A percentile compares a stretch with the other conserved stretches of the same genome.
phyloP scores from a whole-genome alignment of 2,329 filamentous ascomycete genomes.

The Colletotrichum ledebouriae region DNA sequence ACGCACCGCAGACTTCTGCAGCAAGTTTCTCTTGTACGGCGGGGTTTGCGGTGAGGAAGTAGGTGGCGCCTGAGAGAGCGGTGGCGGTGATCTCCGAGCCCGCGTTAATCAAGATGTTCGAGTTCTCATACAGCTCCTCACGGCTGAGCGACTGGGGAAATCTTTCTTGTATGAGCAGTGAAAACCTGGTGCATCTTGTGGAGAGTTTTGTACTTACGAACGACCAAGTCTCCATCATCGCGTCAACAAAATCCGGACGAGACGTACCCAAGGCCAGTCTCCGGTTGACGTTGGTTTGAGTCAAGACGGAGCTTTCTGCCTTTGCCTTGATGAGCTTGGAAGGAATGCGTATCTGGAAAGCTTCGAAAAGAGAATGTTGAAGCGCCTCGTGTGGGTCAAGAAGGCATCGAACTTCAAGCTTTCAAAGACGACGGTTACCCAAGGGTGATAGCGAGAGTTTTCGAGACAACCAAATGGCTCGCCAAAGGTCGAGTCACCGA shows the following conservation, averaged over 20 bases:
- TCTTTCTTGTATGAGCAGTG: too few relatives aligned
- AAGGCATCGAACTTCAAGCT: too few relatives aligned
- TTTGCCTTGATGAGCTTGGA: too few relatives aligned
- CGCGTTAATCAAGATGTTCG: slow-evolving; percentile 46
- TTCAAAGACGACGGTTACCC: too few relatives aligned
- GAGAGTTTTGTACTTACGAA: neutral
- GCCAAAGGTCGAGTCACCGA: too few relatives aligned
- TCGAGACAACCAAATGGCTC: too few relatives aligned
- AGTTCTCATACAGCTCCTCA: slow-evolving; percentile 34
- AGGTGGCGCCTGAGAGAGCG: slow-evolving; percentile 46
- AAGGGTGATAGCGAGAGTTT: too few relatives aligned
- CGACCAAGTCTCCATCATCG: neutral
- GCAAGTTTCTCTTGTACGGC: slow-evolving; percentile 48
- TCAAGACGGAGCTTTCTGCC: too few relatives aligned
- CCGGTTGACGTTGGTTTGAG: neutral
- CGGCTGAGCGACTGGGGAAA: slow-evolving; percentile 1
- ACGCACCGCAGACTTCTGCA: slow-evolving; percentile 54
- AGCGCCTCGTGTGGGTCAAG: too few relatives aligned
- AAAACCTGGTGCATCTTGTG: too few relatives aligned
- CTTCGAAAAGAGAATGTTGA: too few relatives aligned
- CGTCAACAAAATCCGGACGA: neutral
- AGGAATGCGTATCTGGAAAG: too few relatives aligned
- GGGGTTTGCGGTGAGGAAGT: slow-evolving; percentile 49
- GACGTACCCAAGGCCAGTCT: neutral
- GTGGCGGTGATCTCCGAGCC: slow-evolving; percentile 53